phyloP scores from a whole-genome alignment of 164 flowering plant genomes.

The Magnolia kwangsiensis region DNA sequence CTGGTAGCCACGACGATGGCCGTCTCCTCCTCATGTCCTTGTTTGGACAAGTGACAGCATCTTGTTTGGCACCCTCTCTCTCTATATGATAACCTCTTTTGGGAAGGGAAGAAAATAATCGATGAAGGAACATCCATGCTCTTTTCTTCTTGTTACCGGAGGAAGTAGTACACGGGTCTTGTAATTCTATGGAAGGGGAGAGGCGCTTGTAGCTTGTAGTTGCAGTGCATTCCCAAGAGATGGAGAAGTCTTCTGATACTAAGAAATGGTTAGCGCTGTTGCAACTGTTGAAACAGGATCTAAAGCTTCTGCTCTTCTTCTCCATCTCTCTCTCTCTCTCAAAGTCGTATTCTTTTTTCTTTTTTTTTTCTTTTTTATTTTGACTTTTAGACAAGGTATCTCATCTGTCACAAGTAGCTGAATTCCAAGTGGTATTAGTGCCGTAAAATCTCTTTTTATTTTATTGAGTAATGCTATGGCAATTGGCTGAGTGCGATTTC shows the following conservation, averaged over 20 bases:
- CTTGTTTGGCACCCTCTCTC: background rate
- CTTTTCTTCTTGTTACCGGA: background rate
- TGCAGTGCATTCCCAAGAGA: slow-evolving; percentile 14
- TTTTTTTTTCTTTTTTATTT: too few species aligned
- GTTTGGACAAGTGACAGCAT: background rate
- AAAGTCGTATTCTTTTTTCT: too few species aligned
- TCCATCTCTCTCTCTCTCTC: background rate
- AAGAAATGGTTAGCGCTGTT: slow-evolving; percentile 4
- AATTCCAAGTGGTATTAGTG: too few species aligned
- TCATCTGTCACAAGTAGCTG: too few species aligned
- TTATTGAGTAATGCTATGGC: too few species aligned
- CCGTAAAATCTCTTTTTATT: too few species aligned
- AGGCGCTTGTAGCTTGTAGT: slow-evolving; percentile 25
- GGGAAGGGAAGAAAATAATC: slow-evolving; percentile 1
- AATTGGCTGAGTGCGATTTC: too few species aligned
- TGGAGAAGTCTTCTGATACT: slow-evolving; percentile 13
- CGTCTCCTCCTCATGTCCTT: slow-evolving; percentile 4
- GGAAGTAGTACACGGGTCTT: background rate
- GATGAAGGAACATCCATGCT: slow-evolving; percentile 2
- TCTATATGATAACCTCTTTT: too few species aligned
- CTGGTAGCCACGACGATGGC: slow-evolving; percentile 30
- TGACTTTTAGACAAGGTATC: too few species aligned
- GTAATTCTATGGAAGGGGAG: slow-evolving; percentile 17
- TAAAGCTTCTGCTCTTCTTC: background rate
- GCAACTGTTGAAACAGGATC: background rate